Base-by-base conservation (phyloP, 805 yeast species). In the Sugiyamaella valdiviana region DNA sequence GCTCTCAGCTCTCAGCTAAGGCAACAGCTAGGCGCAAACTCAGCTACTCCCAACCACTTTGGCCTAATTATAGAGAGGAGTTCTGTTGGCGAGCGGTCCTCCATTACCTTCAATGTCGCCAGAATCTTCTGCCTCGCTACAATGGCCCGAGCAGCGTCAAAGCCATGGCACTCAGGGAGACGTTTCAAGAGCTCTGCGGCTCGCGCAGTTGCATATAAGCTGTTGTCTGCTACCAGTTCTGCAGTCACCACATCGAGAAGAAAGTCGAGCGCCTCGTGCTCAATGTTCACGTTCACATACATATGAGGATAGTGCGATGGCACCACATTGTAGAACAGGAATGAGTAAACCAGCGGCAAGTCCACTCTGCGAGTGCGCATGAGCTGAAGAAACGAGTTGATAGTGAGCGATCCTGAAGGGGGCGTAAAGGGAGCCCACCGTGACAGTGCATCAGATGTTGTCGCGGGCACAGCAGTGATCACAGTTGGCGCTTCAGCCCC, bases 191-290 rank as follows among this genome's bases (percentile, higher is more conserved):
- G n/a, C n/a, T n/a, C n/a, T n/a, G n/a, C n/a, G n/a, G n/a, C n/a
- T n/a, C n/a, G n/a, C n/a, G n/a, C n/a, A n/a, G n/a, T n/a, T n/a
- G n/a, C n/a, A n/a, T n/a, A n/a, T n/a, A n/a, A n/a, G n/a, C n/a
- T n/a, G n/a, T n/a, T n/a, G n/a, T n/a, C n/a, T n/a, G n/a, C n/a
- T n/a, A n/a, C n/a, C n/a, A n/a, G n/a, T n/a, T n/a, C n/a, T n/a
- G n/a, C n/a, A n/a, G n/a, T n/a, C n/a, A 50, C 40, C 5, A 51
- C 43, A 17, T 54, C 54, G 15, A 56, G 42, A 24, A 57, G 32
- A 36, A 56, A 52, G n/a, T 57, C 61, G 9, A 57, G 29, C n/a
- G 53, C 41, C 7, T 57, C 61, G n/a, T 50, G 41, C 19, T 57
- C 57, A 10, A 57, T 45, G n/a, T 60, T 60, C 6, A 52, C 54